These are phyloP conservation scores for Mycena maculata DNA, from an alignment of 768 basidiomycete genomes.

Conservation along the genomic window DNA sequence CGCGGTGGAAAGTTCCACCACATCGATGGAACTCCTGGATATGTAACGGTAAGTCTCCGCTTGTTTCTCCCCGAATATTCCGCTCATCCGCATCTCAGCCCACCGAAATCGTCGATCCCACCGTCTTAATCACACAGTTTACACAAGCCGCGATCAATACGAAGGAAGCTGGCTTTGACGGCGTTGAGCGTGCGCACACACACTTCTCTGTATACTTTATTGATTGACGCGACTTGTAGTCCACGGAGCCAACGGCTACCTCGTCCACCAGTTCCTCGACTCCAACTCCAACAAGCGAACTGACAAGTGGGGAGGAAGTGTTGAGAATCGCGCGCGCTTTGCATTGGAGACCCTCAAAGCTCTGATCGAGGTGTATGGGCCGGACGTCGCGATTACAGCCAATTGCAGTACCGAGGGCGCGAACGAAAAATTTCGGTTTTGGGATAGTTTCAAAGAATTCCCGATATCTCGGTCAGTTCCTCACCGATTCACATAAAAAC, in stretches of 20 bases:
- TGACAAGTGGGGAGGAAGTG: conserved; percentile 52
- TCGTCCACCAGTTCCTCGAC: conserved; percentile 47
- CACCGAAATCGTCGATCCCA: neutral
- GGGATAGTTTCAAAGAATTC: no score
- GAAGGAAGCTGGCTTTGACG: neutral
- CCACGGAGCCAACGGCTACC: conserved; percentile 28
- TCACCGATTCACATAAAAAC: no score
- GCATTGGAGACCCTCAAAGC: conserved; percentile 47
- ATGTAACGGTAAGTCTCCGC: conserved; percentile 37
- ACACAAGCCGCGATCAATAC: neutral
- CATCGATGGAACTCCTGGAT: conserved; percentile 39
- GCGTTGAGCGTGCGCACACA: neutral
- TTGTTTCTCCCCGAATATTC: no score
- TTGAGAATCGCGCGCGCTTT: conserved; percentile 55
- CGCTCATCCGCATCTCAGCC: neutral
- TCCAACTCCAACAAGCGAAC: conserved; percentile 48
- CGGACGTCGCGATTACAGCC: conserved; percentile 44
- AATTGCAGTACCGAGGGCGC: no score
- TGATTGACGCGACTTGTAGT: conserved; percentile 23
- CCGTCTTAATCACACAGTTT: neutral
- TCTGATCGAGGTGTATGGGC: conserved; percentile 45
- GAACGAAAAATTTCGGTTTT: no score
- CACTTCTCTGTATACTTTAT: no score
- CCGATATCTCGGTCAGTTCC: no score
- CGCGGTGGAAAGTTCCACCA: conserved; percentile 40